Evolutionary conservation across 108 stramenopile species (phyloP).

Genomic region (Skeletonema marinoi): DNA sequence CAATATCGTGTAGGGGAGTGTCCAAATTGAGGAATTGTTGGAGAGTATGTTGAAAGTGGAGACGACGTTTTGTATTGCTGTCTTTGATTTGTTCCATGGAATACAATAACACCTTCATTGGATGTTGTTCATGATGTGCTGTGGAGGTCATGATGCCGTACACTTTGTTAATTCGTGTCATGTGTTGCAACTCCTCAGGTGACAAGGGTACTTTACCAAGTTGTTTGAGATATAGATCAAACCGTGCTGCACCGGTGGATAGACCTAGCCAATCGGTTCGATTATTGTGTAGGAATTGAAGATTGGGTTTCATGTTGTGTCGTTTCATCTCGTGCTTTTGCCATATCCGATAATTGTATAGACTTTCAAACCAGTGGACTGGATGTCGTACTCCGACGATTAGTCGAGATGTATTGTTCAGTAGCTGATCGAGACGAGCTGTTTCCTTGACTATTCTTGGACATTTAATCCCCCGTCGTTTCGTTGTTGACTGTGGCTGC

Average conservation of each 20-base stretch:
- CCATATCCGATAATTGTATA: constrained; percentile 34
- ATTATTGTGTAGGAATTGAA: neutral
- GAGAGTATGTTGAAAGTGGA: constrained; percentile 33
- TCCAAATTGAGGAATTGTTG: constrained; percentile 38
- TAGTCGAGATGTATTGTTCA: constrained; percentile 24
- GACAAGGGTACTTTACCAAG: constrained; percentile 25
- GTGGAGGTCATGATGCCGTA: neutral
- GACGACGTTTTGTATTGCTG: constrained; percentile 19
- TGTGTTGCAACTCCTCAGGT: constrained; percentile 21
- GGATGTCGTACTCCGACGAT: constrained; percentile 61
- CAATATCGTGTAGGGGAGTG: constrained; percentile 15
- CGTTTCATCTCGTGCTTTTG: neutral
- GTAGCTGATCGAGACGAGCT: constrained; percentile 26
- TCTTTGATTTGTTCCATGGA: constrained; percentile 53
- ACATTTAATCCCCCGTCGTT: constrained; percentile 28
- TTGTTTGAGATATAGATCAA: neutral
- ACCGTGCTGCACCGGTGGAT: neutral
- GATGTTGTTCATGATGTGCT: constrained; percentile 9
- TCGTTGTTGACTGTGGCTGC: neutral
- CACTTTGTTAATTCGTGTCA: neutral
- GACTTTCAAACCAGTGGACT: constrained; percentile 48
- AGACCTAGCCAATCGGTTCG: neutral
- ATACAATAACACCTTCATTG: constrained; percentile 49
- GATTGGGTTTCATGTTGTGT: neutral
- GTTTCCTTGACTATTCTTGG: constrained; percentile 23